Base-by-base conservation (phyloP, 345 rosid genomes). In the Luvunga scandens region DNA sequence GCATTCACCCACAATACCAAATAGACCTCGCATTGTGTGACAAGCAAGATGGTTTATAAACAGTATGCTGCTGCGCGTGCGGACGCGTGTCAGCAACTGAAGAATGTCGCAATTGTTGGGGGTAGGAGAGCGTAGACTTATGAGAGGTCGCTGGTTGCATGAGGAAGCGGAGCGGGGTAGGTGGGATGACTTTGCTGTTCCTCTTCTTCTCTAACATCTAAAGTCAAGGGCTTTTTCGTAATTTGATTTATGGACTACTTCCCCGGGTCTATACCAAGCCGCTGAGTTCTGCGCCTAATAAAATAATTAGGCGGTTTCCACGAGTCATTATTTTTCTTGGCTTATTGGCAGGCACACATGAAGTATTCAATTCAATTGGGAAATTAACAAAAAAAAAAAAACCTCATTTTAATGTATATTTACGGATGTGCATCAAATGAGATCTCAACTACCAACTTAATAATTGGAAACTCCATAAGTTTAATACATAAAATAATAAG, bases 141-240 rank as follows among this genome's bases (percentile, higher is more conserved):
- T n/a, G 30, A 10, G 4, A 0, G 48, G 48, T 39, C 10, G 3
- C 6, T 1, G 22, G 48, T 6, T 30, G n/a, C 38, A 64, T 7
- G 67, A 38, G 10, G 3, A 14, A 31, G 78, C 30, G 70, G 42
- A 33, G 63, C 22, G 34, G 78, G 78, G 78, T 75, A n/a, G 78
- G 78, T 75, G 71, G 0, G 60, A 45, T 45, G 50, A 45, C 50
- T 42, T 39, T 13, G 18, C 50, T 1, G 18, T 45, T 3, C 50
- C 50, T 12, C 18, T 1, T 9, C 25, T 45, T 14, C 16, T 1
- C 6, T 6, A 36, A 14, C 6, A 19, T 3, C 10, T 13, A 42
- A 2, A 0, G 48, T 16, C 57, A 45, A 75, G 77, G 77, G 57
- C 30, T 9, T 45, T 25, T 30, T 28, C 18, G 77, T 63, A 63